Evolutionary conservation across 768 basidiomycete genomes (phyloP), one percentile per base, ranked within the genome.

Genomic region (Mycena galericulata): DNA sequence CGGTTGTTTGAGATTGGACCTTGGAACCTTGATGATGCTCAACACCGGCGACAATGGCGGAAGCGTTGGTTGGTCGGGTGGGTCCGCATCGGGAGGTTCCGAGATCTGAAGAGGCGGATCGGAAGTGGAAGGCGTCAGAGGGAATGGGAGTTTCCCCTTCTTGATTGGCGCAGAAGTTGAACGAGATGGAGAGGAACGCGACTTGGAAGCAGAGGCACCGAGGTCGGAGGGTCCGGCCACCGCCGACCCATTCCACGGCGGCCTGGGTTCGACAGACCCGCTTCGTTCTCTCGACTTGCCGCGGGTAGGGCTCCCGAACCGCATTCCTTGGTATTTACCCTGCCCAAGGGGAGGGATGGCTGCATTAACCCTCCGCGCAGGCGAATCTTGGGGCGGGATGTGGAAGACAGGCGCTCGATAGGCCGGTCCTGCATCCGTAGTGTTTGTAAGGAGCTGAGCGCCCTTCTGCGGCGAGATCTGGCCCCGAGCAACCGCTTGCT

Each of bases 401-500:
- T 73, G 74, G 69, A 83, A 73, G 6, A 76, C 61, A 18, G 77
- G 77, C 20, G 73, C 73, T 32, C 75, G 74, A 10, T 68, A 66
- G 27, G 54, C n/a, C 7, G 57, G 51, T 27, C 43, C 62, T 4
- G 65, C 38, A 41, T 72, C 69, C 46, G 63, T 49, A n/a, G 63
- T 72, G 14, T 78, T 79, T 36, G 75, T 65, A 18, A 79, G 77
- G 17, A 84, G 71, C 27, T 81, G 82, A 41, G 77, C 74, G 5
- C 80, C 80, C 69, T 86, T 88, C 67, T 83, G 79, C 3, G 85
- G 80, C 0, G 88, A 89, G 24, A 86, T 74, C 62, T 84, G 83
- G 5, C 87, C 87, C 47, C 84, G 81, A 10, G 80, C 78, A 64
- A 89, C 78, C 3, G 86, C 88, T 68, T 88, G 78, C 41, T 83